phyloP scores from a whole-genome alignment of 2,329 filamentous ascomycete genomes.

The Exophiala aquamarina region DNA sequence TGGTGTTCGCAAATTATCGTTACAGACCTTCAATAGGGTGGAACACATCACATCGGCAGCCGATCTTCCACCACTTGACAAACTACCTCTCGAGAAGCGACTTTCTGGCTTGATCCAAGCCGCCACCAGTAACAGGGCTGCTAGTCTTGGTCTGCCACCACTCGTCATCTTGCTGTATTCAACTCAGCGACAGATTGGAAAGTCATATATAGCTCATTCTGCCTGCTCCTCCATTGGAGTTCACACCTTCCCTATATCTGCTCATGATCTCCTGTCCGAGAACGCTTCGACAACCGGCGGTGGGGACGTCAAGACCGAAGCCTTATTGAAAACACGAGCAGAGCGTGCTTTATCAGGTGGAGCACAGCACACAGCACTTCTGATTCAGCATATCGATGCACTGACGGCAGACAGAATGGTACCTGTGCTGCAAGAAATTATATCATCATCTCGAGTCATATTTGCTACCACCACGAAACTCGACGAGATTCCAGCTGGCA shows the following conservation, averaged over 20 bases:
- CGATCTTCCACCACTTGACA: conserved; percentile 43
- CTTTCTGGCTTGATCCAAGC: conserved; percentile 83
- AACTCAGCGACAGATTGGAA: conserved; percentile 90
- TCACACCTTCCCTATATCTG: conserved; percentile 84
- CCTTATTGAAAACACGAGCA: conserved; percentile 80
- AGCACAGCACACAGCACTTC: conserved; percentile 73
- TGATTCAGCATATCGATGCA: conserved; percentile 89
- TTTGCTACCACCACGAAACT: conserved; percentile 94
- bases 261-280: conserved; percentile 92
- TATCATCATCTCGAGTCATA: conserved; percentile 76
- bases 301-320: conserved; percentile 91
- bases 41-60: conserved; percentile 33
- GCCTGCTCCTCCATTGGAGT: conserved; percentile 88
- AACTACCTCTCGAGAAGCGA: conserved; percentile 65
- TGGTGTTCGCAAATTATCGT: conserved; percentile 68
- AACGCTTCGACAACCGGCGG: conserved; percentile 69
- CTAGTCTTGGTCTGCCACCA: conserved; percentile 83
- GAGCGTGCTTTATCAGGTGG: conserved; percentile 90
- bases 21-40: conserved; percentile 33
- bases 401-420: conserved; percentile 89
- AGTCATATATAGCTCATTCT: conserved; percentile 71
- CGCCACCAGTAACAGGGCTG: conserved; percentile 81
- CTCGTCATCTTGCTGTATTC: conserved; percentile 86
- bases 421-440: conserved; percentile 76
- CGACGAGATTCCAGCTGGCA: conserved; percentile 87